Conservation (phyloP, 2,329 filamentous ascomycete genomes). For the Colletotrichum siamense region DNA sequence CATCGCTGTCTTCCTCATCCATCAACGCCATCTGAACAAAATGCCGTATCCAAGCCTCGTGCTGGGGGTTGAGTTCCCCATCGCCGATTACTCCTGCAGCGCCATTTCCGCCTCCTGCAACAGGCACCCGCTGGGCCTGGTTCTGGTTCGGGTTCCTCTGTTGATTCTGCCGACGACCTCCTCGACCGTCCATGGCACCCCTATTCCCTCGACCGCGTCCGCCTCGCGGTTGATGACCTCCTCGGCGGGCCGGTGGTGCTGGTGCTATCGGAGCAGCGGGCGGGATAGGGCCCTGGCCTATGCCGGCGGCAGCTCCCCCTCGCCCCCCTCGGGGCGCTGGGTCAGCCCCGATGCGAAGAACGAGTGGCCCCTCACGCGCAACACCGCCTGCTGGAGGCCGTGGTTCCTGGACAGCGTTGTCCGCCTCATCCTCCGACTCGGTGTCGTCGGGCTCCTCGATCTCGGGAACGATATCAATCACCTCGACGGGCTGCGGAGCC, state of each 20-base stretch:
- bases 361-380: constrained; percentile 62
- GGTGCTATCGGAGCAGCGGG: constrained; percentile 34
- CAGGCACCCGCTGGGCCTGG: constrained; percentile 26
- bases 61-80: constrained; percentile 47
- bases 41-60: constrained; percentile 58
- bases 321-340: constrained; percentile 32
- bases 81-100: background rate
- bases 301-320: constrained; percentile 5
- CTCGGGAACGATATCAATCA: constrained; percentile 26
- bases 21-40: constrained; percentile 60
- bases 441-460: constrained; percentile 38
- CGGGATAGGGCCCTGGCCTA: constrained; percentile 25
- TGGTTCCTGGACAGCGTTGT: constrained; percentile 26
- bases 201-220: constrained; percentile 30
- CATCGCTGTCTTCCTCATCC: constrained; percentile 56
- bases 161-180: constrained; percentile 30
- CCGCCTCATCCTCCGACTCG: constrained; percentile 32
- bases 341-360: constrained; percentile 56
- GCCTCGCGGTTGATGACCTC: constrained; percentile 20
- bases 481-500: constrained; percentile 22
- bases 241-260: constrained; percentile 26
- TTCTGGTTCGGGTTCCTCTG: constrained; percentile 28
- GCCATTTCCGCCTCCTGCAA: constrained; percentile 1
- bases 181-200: constrained; percentile 32
- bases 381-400: constrained; percentile 43